Evolutionary conservation across 2,329 filamentous ascomycete species (phyloP).

Genomic region (Epichloe brachyelytri): DNA sequence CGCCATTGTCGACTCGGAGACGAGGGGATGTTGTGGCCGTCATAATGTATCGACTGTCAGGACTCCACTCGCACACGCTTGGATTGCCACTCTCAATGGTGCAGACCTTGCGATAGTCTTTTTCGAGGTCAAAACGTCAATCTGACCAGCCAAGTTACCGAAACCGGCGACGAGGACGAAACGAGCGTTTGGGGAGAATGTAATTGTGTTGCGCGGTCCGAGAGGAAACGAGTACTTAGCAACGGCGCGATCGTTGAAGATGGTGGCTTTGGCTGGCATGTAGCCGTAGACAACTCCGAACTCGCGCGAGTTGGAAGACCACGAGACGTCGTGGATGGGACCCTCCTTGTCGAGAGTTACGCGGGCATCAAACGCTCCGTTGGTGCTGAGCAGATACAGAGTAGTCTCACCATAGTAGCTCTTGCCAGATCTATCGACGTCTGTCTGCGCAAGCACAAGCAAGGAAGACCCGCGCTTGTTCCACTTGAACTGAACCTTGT

Average conservation of each 20-base stretch:
- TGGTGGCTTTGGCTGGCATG: constrained; percentile 98
- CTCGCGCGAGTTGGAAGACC: constrained; percentile 95
- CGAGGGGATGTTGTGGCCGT: constrained; percentile 96
- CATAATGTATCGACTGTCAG: constrained; percentile 88
- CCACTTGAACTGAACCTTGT: constrained; percentile 98
- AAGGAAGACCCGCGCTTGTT: constrained; percentile 83
- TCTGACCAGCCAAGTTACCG: constrained; percentile 92
- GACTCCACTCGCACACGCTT: constrained; percentile 93
- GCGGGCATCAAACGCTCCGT: constrained; percentile 82
- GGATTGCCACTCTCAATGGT: constrained; percentile 94
- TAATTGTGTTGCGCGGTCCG: constrained; percentile 83
- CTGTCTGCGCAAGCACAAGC: constrained; percentile 91
- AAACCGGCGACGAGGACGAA: constrained; percentile 93
- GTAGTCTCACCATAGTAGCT: constrained; percentile 99
- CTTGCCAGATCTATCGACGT: constrained; percentile 96
- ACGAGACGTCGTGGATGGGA: constrained; percentile 94
- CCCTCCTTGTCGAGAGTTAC: constrained; percentile 92
- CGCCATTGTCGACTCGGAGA: constrained; percentile 88
- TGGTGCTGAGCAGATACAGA: constrained; percentile 86
- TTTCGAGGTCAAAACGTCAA: constrained; percentile 92
- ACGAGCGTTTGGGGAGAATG: constrained; percentile 84
- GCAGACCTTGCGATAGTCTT: constrained; percentile 82
- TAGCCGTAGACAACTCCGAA: constrained; percentile 97
- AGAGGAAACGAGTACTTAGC: constrained; percentile 76
- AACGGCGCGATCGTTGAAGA: constrained; percentile 84